These are phyloP conservation scores for Hyaloperonospora brassicae DNA, from an alignment of 352 stramenopile species.

Conservation along the genomic window DNA sequence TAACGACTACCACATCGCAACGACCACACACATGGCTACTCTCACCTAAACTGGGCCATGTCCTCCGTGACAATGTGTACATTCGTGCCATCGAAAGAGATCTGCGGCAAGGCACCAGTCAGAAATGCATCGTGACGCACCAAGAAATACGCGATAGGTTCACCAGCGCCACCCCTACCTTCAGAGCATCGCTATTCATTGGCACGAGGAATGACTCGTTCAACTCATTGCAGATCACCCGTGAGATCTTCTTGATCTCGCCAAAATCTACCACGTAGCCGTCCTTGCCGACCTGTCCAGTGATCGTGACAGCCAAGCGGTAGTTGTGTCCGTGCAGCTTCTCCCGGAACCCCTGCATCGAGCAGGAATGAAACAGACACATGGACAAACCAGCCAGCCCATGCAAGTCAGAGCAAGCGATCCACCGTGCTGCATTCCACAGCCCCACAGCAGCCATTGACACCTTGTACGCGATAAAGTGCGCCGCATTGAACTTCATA, in stretches of 20 bases:
- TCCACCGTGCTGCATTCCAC: background rate
- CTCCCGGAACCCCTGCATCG: constrained; percentile 88
- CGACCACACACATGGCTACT: background rate
- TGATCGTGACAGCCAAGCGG: constrained; percentile 87
- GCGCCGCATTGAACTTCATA: constrained; percentile 88
- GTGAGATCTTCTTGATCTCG: constrained; percentile 93
- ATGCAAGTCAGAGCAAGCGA: background rate
- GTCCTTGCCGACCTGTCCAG: constrained; percentile 80
- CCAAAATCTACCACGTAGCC: constrained; percentile 98
- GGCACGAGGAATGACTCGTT: constrained; percentile 97
- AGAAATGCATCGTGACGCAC: background rate
- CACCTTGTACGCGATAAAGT: constrained; percentile 88
- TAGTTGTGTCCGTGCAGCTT: constrained; percentile 98
- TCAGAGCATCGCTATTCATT: constrained; percentile 90
- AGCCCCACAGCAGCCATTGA: background rate
- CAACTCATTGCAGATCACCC: constrained; percentile 92
- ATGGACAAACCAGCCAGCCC: constrained; percentile 4
- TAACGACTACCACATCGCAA: background rate
- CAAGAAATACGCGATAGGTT: background rate
- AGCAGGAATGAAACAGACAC: background rate
- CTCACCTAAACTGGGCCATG: constrained; percentile 86
- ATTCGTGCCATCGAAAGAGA: constrained; percentile 79
- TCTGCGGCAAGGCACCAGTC: constrained; percentile 28
- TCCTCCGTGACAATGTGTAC: constrained; percentile 92
- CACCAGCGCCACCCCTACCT: constrained; percentile 26